A percentile compares a stretch with the other conserved stretches of the same genome.
These are phyloP conservation scores for Aphanomyces cochlioides DNA, from an alignment of 352 stramenopile species.

Conservation along the genomic window DNA sequence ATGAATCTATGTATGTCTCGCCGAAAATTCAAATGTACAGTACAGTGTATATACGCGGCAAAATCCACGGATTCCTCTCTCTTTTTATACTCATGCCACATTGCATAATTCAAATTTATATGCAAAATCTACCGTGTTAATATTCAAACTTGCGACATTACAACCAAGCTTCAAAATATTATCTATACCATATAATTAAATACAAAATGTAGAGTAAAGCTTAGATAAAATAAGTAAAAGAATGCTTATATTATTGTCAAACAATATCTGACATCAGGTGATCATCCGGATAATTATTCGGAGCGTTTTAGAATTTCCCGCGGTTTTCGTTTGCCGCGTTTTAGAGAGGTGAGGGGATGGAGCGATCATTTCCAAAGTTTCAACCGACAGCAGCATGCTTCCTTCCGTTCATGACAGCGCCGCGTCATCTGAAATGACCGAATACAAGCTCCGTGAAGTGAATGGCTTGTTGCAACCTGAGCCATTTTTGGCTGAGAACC, in stretches of 20 bases:
- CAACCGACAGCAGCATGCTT: neutral
- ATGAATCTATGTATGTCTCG: neutral
- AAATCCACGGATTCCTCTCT: neutral
- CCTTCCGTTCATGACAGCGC: neutral
- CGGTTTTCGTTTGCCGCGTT: conserved; percentile 1
- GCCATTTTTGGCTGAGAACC: conserved; percentile 94
- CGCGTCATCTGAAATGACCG: conserved; percentile 52
- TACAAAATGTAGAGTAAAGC: no score
- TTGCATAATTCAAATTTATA: neutral
- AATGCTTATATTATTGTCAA: neutral
- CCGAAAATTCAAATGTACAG: neutral
- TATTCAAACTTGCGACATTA: no score
- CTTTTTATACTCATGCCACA: neutral
- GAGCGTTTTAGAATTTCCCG: neutral
- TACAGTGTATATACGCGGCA: neutral
- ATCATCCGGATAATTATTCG: neutral
- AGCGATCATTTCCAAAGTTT: conserved; percentile 9
- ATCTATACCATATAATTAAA: no score
- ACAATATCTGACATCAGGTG: neutral
- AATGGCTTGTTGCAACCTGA: conserved; percentile 82
- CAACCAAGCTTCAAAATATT: no score
- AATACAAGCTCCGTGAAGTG: conserved; percentile 86
- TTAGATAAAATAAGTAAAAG: neutral
- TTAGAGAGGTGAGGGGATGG: neutral
- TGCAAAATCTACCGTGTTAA: no score